Base-by-base conservation (phyloP, 2,329 filamentous ascomycete species). In the Aspergillus jensenii region DNA sequence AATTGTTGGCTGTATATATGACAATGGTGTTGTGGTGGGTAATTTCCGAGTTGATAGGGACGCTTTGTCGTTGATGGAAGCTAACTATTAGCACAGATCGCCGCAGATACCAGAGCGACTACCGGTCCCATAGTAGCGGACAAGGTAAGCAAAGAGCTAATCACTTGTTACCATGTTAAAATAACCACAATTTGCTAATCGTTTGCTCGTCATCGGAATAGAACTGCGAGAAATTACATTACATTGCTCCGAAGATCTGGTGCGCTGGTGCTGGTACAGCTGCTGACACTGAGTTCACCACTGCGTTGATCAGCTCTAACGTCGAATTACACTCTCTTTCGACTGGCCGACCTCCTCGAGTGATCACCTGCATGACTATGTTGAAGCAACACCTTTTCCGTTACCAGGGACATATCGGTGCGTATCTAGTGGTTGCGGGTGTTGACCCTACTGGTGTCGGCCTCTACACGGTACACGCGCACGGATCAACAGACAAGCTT, bases 161-260 rank as follows among this genome's bases (percentile, higher is more conserved):
- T 43, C 19, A 21, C 55, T 31, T 3, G 23, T 15, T 11, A 35
- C 23, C 21, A 33, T 47, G 6, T 33, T 3, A 19, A 9, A 33
- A 21, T 19, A 27, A 47, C 6, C 7, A 7, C 2, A 11, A 8
- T 9, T 12, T 47, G 43, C 41, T 54, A 39, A 44, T 23, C 5
- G 1, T 9, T 8, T 17, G 33, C n/a, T 55, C 53, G 9, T 23
- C 41, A 21, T 23, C 25, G 17, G 4, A 6, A 56, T 68, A 87
- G 91, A 99, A 99, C 85, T 98, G 95, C 83, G 93, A 99, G 82
- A 99, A 99, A 83, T 88, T 99, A 65, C 95, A 99, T 82, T 99
- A 96, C 84, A 99, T 99, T 77, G 85, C 95, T 44, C 93, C 95
- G 59, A 92, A 97, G 78, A 99, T 99, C 79, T 99, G 95, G 95